Percentiles rank a stretch among this genome's conserved stretches.
phyloP scores from a whole-genome alignment of 768 basidiomycete genomes.

The Boletus rubroflammeus region DNA sequence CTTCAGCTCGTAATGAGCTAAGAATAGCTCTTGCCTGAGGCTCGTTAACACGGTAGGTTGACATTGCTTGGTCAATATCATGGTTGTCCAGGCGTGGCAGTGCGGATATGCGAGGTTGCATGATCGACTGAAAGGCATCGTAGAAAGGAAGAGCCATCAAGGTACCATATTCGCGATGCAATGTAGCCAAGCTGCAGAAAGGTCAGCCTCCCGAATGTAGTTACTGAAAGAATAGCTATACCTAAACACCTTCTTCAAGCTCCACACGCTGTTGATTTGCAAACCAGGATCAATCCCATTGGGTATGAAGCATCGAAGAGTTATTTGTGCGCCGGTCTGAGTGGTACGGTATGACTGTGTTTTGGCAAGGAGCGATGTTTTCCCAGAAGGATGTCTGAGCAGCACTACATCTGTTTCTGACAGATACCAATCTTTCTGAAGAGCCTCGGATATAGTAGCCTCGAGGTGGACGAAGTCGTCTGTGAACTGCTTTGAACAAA shows the following conservation, averaged over 20 bases:
- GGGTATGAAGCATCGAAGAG: constrained; percentile 52
- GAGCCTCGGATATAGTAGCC: constrained; percentile 50
- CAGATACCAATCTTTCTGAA: constrained; percentile 71
- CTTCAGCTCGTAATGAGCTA: constrained; percentile 62
- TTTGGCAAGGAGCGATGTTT: constrained; percentile 68
- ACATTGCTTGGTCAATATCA: constrained; percentile 67
- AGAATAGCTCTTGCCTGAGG: constrained; percentile 91
- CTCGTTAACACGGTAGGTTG: constrained; percentile 74
- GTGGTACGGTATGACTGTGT: constrained; percentile 45
- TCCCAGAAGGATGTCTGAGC: constrained; percentile 54
- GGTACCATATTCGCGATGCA: constrained; percentile 90
- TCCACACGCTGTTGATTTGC: constrained; percentile 65
- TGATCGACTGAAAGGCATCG: constrained; percentile 66
- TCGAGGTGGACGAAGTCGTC: constrained; percentile 86
- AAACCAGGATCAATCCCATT: constrained; percentile 55
- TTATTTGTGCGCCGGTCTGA: constrained; percentile 49
- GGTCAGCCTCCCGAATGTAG: constrained; percentile 3
- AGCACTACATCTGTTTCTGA: constrained; percentile 86
- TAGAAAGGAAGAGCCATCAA: constrained; percentile 80
- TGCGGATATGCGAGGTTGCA: constrained; percentile 60
- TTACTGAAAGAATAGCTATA: constrained; percentile 26
- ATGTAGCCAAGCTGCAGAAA: constrained; percentile 70
- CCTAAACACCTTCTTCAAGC: constrained; percentile 79
- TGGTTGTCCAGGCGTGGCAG: constrained; percentile 41
- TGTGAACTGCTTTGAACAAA: constrained; percentile 65